Base-by-base conservation (phyloP, 2,329 filamentous ascomycete species). In the Fonsecaea pugnacius region DNA sequence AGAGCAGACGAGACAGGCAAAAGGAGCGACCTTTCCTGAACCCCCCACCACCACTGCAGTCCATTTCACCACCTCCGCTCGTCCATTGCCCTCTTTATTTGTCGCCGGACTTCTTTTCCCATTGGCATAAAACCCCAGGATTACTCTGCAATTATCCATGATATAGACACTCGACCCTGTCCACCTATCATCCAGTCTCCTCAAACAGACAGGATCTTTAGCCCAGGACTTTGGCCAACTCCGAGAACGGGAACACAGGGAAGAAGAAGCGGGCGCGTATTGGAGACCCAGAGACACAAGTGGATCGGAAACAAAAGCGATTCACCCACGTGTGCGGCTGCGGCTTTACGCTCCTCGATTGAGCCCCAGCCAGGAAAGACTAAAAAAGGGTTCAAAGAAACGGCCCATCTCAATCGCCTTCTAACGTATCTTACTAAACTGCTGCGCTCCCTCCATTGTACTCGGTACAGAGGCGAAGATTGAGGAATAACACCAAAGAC, bases 41-140 rank as follows among this genome's bases (percentile, higher is more conserved):
- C 33, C 48, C 57, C 57, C 57, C 57, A 51, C 57, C 18, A 48
- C 48, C 33, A 38, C 14, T 2, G 36, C 33, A 16, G 36, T 33
- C 24, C 32, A 16, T 32, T 18, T 51, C 33, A 50, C 35, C 35
- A n/a, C 57, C 40, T 59, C 46, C 57, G 57, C 46, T 59, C 57
- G 43, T 30, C 57, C 57, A 59, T 48, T 24, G 8, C 5, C 55
- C n/a, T 43, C 33, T 18, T 46, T 18, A n/a, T 16, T 38, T n/a
- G 27, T 48, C 5, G 33, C 43, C 46, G 33, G 8, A 6, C 38
- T 16, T 48, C 12, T 7, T 12, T 59, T 30, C 52, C 46, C 35
- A 40, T 40, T 52, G 38, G 57, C 57, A 35, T 53, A 48, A 14
- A 48, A 24, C 27, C 43, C 21, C 21, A 24, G 12, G 10, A 48